Base-by-base conservation (phyloP, 2,329 filamentous ascomycete species). In the Xylaria polymorpha region DNA sequence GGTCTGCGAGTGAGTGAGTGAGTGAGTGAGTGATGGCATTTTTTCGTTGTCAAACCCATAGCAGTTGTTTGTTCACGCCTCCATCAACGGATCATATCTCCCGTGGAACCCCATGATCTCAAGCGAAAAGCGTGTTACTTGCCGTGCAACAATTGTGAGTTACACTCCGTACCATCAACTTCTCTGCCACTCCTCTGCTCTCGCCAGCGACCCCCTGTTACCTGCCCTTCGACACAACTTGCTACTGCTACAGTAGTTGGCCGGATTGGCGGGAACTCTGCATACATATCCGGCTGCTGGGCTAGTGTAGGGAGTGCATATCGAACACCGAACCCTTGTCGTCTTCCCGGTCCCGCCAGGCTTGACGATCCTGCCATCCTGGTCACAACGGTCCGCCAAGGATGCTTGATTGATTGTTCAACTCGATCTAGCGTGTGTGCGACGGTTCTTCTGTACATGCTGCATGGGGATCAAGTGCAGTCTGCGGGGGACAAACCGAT, bases 401-500 rank as follows among this genome's bases (percentile, higher is more conserved):
- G 37, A 39, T 57, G 41, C 65, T 70, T 56, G 64, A 61, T 66
- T 56, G 64, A 64, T 67, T 69, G 70, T 69, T 69, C 73, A 74
- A 71, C 69, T 61, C 62, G 58, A 66, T 71, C 72, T 74, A 72
- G 75, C 75, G 76, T 75, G 72, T 41, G 61, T 58, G 35, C 53
- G 51, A 50, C 35, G 20, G 64, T 75, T 73, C 71, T 71, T 72
- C 20, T 58, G 68, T 75, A 71, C 73, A 76, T 66, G 43, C 79
- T 80, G 77, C 79, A 80, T 75, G 70, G 63, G 63, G 56, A 63
- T 41, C 78, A 79, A 77, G 60, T 80, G 77, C 79, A 79, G 74
- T 69, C 76, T 79, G 78, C 78, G 79, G 80, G 78, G 80, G 79
- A 78, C 76, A 74, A 75, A 76, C 77, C 77, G 77, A 80, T 80